Evolutionary conservation across 2,329 filamentous ascomycete species (phyloP).

Genomic region (Calonectria fujianensis): DNA sequence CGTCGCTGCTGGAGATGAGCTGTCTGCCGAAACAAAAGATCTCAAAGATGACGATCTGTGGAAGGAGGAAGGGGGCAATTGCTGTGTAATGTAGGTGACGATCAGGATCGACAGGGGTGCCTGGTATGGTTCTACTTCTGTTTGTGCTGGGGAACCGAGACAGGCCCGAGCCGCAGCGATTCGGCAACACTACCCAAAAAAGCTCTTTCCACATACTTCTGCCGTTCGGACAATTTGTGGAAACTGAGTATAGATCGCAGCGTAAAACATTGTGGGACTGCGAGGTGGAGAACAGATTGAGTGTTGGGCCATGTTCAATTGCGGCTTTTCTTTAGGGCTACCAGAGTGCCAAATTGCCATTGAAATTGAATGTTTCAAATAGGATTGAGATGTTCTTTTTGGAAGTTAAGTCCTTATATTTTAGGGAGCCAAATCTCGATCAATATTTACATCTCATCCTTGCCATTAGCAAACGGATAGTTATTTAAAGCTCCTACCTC

Average conservation of each 20-base stretch:
- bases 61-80: conserved; percentile 15
- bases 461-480: too few species aligned
- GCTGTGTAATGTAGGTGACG: conserved; percentile 25
- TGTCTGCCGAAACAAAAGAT: conserved; percentile 28
- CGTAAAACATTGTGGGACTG: background rate
- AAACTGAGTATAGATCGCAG: too few species aligned
- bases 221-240: background rate
- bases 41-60: conserved; percentile 31
- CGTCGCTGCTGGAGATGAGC: conserved; percentile 17
- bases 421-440: too few species aligned
- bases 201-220: background rate
- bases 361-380: background rate
- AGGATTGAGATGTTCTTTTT: background rate
- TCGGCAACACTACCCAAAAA: background rate
- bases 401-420: too few species aligned
- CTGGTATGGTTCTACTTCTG: background rate
- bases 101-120: background rate
- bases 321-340: background rate
- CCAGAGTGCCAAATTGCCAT: background rate
- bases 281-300: background rate
- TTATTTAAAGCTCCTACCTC: too few species aligned
- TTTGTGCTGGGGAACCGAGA: background rate
- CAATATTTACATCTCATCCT: too few species aligned
- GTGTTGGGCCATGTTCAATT: background rate
- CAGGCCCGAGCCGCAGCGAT: background rate